These are phyloP conservation scores for Trichoderma sp. DNA, from an alignment of 2,329 filamentous ascomycete species.

Conservation along the genomic window DNA sequence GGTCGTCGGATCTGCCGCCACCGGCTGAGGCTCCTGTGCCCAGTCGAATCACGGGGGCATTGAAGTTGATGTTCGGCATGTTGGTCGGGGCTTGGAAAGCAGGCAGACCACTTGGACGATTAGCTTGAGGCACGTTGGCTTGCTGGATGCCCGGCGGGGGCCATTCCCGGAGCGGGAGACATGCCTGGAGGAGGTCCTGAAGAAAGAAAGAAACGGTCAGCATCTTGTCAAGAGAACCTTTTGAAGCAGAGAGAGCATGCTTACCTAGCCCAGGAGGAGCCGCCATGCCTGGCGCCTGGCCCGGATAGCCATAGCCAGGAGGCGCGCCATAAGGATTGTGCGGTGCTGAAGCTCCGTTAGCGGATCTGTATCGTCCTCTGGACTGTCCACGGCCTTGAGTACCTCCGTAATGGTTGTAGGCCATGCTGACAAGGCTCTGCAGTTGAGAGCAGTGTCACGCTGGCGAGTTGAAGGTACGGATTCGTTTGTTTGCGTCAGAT, in stretches of 20 bases:
- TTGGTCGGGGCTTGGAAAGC: constrained; percentile 88
- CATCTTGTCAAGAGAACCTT: background rate
- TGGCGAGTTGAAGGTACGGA: background rate
- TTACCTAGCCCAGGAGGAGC: constrained; percentile 82
- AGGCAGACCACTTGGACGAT: constrained; percentile 77
- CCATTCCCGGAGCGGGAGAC: constrained; percentile 77
- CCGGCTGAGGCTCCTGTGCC: constrained; percentile 71
- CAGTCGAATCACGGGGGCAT: constrained; percentile 90
- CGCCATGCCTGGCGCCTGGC: constrained; percentile 66
- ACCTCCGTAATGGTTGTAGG: constrained; percentile 65
- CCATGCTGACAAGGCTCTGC: constrained; percentile 42
- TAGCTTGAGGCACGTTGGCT: constrained; percentile 71
- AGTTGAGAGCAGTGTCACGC: background rate
- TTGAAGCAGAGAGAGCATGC: constrained; percentile 29
- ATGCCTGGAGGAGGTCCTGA: constrained; percentile 77
- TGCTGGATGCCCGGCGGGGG: constrained; percentile 75
- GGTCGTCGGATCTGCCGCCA: constrained; percentile 44
- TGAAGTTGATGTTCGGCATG: constrained; percentile 98
- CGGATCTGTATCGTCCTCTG: constrained; percentile 25
- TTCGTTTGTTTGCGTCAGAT: background rate
- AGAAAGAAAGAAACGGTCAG: constrained; percentile 18
- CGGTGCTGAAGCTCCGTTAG: constrained; percentile 14
- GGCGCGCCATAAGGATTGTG: constrained; percentile 69
- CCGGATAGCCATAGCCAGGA: constrained; percentile 71
- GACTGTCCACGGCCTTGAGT: constrained; percentile 25